phyloP scores from a whole-genome alignment of 192 early-diverging fungal species.

The Coemansia sp. region DNA sequence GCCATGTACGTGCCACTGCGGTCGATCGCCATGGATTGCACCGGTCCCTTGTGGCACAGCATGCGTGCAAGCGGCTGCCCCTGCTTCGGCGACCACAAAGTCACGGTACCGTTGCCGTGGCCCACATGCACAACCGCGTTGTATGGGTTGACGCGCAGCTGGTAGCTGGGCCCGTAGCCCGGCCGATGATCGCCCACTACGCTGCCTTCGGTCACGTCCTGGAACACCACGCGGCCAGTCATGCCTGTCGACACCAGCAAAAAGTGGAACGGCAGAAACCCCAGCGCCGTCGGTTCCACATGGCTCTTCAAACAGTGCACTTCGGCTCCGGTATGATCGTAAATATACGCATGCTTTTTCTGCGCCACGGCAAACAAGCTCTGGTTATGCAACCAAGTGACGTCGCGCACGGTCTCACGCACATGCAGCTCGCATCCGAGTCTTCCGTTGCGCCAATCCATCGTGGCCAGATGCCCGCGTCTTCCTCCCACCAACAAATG shows the following conservation, averaged over 20 bases:
- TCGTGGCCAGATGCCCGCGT: conserved; percentile 86
- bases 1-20: conserved; percentile 81
- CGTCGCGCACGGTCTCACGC: conserved; percentile 87
- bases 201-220: conserved; percentile 90
- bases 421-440: conserved; percentile 83
- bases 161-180: conserved; percentile 73
- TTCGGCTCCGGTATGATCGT: conserved; percentile 88
- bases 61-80: conserved; percentile 87
- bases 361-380: conserved; percentile 93
- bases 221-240: conserved; percentile 83
- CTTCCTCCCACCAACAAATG: conserved; percentile 73
- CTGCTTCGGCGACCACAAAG: conserved; percentile 89
- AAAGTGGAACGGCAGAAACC: conserved; percentile 93
- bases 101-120: conserved; percentile 87
- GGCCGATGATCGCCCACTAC: conserved; percentile 79
- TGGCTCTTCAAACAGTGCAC: conserved; percentile 85
- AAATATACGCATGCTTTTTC: conserved; percentile 93
- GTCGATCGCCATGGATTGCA: conserved; percentile 84
- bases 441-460: conserved; percentile 87
- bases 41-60: conserved; percentile 87
- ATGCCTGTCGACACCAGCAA: conserved; percentile 82
- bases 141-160: conserved; percentile 89
- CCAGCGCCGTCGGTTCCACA: conserved; percentile 78
- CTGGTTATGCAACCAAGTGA: conserved; percentile 95
- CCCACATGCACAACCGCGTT: conserved; percentile 90